Evolutionary conservation across 495 filamentous ascomycete genomes (phyloP).

Genomic region (Hypoxylon lenormandii): DNA sequence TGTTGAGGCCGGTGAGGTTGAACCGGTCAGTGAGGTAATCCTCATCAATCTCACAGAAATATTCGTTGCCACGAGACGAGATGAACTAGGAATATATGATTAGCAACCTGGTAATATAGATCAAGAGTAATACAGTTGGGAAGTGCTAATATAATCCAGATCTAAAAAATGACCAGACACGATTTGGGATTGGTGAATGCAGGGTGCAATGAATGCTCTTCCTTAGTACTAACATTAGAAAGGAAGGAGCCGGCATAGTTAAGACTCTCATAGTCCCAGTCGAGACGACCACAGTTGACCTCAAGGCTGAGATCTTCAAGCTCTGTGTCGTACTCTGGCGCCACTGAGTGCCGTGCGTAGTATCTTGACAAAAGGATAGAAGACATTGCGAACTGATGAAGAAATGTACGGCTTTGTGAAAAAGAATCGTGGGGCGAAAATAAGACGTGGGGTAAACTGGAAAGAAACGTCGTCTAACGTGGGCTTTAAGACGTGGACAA

Average conservation of each 20-base stretch:
- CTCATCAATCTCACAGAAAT: slow-evolving; percentile 99
- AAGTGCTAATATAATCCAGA: not conserved
- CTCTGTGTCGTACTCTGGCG: too few relatives aligned
- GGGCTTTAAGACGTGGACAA: not conserved
- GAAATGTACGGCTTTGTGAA: not conserved
- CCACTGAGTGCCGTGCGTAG: too few relatives aligned
- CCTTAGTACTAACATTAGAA: slow-evolving; percentile 2
- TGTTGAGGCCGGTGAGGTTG: slow-evolving; percentile 96
- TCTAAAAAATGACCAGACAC: not conserved
- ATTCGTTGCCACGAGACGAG: slow-evolving; percentile 95
- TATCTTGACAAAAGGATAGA: not conserved
- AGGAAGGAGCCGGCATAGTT: not conserved
- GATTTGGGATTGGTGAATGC: not conserved
- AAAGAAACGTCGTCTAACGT: not conserved
- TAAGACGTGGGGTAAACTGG: not conserved
- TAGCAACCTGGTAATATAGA: slow-evolving; percentile 28
- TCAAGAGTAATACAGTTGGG: slow-evolving; percentile 1
- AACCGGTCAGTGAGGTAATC: slow-evolving; percentile 98
- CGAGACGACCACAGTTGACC: too few relatives aligned
- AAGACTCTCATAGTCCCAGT: too few relatives aligned
- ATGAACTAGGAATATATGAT: slow-evolving; percentile 78
- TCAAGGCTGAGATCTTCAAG: too few relatives aligned
- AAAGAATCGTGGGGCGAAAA: not conserved
- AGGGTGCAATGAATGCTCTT: not conserved
- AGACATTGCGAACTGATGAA: not conserved